Base-by-base conservation (phyloP, 495 filamentous ascomycete genomes). In the Oidiodendron maius region DNA sequence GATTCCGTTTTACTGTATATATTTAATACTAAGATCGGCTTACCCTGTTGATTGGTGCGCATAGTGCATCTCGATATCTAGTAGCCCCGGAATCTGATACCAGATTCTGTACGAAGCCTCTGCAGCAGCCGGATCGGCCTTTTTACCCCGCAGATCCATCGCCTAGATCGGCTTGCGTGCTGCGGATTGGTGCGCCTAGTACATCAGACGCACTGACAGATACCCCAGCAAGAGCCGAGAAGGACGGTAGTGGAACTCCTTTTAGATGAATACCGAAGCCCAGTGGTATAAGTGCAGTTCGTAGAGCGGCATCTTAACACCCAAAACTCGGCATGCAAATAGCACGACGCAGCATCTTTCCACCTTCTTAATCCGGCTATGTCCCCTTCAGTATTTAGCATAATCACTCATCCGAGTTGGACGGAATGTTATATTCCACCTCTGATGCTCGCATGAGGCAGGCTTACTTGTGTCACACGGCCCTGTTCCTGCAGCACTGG, bases 361-460 rank as follows among this genome's bases (percentile, higher is more conserved):
- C n/a, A n/a, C n/a, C n/a, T n/a, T n/a, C n/a, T n/a, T n/a, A n/a
- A n/a, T n/a, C n/a, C n/a, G n/a, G n/a, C n/a, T n/a, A n/a, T n/a
- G n/a, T n/a, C n/a, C n/a, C n/a, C n/a, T n/a, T n/a, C n/a, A n/a
- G n/a, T n/a, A n/a, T n/a, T n/a, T n/a, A n/a, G n/a, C 40, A 21
- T 42, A 42, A 42, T 42, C 40, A 42, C 40, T 42, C 40, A 42
- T 42, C 21, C 40, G 40, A 42, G 40, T 42, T 42, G 40, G 21
- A 42, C 40, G 40, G 40, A 42, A 18, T 22, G 40, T 42, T 42
- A 22, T 20, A 42, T 42, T 42, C 40, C 40, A 42, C 40, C 40
- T 42, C 40, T 42, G 40, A 42, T 42, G 40, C 40, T 32, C 28
- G 28, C 28, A n/a, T 8, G 28, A 32, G n/a, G 28, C 28, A 32